A percentile compares a stretch with the other conserved stretches of the same genome.
Evolutionary conservation across 1,284 basidiomycete species (phyloP).

Genomic region (Tylopilus sp.): DNA sequence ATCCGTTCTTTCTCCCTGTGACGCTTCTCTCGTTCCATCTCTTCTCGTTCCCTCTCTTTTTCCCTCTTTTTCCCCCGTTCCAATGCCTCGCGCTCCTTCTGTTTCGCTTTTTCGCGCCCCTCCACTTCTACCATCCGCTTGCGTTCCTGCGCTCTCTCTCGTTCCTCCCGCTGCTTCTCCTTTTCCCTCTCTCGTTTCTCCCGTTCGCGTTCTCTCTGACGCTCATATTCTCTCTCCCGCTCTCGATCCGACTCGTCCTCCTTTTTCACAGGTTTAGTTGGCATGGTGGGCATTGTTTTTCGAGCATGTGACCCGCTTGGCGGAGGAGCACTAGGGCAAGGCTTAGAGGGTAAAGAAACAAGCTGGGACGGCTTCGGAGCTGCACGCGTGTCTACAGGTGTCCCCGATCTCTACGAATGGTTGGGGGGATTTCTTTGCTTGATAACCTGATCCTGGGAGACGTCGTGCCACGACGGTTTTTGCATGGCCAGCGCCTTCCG

Average conservation of each 20-base stretch:
- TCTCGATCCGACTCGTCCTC: constrained; percentile 43
- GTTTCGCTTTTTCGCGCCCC: constrained; percentile 36
- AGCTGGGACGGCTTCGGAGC: constrained; percentile 25
- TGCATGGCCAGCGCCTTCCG: constrained; percentile 15
- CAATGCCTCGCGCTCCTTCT: constrained; percentile 32
- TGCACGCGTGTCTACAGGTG: constrained; percentile 23
- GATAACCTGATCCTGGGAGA: constrained; percentile 63
- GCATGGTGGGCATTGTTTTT: constrained; percentile 32
- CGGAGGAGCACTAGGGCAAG: constrained; percentile 37
- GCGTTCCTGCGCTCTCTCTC: constrained; percentile 33
- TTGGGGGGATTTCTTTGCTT: constrained; percentile 42
- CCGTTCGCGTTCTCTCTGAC: constrained; percentile 35
- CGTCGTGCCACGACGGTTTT: constrained; percentile 43
- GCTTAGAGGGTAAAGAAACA: constrained; percentile 42
- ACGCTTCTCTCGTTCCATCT: constrained; percentile 37
- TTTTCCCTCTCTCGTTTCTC: constrained; percentile 34
- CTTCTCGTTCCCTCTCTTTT: constrained; percentile 36
- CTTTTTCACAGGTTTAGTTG: constrained; percentile 34
- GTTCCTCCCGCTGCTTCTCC: constrained; percentile 32
- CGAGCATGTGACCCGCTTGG: constrained; percentile 36
- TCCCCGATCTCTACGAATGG: constrained; percentile 28
- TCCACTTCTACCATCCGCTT: constrained; percentile 30
- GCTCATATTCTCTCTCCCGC: constrained; percentile 33
- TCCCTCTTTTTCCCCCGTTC: constrained; percentile 38
- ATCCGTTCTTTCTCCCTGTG: constrained; percentile 38